Evolutionary conservation across 1,139 yeast genomes (phyloP).

Genomic region (Citeromyces siamensis): DNA sequence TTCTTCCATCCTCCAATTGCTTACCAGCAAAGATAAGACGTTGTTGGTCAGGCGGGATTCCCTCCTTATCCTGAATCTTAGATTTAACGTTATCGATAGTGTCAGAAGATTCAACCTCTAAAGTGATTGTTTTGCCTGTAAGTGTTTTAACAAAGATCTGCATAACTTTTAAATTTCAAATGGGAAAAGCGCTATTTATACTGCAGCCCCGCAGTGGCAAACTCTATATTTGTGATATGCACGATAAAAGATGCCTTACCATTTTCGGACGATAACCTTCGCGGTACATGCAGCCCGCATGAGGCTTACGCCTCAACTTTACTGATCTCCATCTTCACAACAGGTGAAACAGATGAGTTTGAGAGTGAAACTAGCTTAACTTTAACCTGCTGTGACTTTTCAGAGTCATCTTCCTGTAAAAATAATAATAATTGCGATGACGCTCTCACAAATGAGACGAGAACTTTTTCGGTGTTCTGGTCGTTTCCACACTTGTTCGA

Average conservation of each 20-base stretch:
- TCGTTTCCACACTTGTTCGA: background rate
- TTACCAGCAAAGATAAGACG: constrained; percentile 80
- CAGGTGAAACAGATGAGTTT: background rate
- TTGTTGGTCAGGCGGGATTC: constrained; percentile 83
- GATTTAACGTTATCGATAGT: constrained; percentile 78
- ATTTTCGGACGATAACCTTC: background rate
- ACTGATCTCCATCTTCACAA: constrained; percentile 1
- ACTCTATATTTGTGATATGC: constrained; percentile 1
- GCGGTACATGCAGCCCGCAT: background rate
- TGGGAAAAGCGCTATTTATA: constrained; percentile 14
- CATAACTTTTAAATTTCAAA: constrained; percentile 29
- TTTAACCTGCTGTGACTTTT: background rate
- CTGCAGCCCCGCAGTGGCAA: constrained; percentile 4
- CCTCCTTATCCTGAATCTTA: constrained; percentile 80
- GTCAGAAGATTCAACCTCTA: constrained; percentile 76
- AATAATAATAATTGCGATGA: background rate
- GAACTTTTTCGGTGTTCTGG: constrained; percentile 1
- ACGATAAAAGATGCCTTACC: constrained; percentile 2
- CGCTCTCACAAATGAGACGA: background rate
- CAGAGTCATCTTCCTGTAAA: background rate
- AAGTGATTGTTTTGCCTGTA: constrained; percentile 71
- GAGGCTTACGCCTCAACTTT: background rate
- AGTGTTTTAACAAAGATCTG: constrained; percentile 70
- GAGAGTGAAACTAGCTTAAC: background rate
- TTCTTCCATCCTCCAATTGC: constrained; percentile 79